Conservation (phyloP, 768 basidiomycete species). For the Calocera cornea region DNA sequence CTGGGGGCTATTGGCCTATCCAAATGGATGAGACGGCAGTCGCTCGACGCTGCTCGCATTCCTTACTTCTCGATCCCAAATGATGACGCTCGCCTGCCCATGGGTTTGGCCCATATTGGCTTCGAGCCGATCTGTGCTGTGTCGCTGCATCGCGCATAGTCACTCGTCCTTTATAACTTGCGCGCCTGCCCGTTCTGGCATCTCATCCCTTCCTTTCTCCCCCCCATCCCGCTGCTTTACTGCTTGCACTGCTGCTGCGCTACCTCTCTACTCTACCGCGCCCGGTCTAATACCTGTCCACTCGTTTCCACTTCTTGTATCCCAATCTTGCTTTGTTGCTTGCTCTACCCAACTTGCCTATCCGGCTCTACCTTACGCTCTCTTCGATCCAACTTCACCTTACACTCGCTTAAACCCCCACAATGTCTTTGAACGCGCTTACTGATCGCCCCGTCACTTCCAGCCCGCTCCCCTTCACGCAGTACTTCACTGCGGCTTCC, state of each 20-base stretch:
- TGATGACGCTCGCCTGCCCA: not conserved
- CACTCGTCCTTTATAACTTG: not conserved
- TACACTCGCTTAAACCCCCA: slow-evolving; percentile 4
- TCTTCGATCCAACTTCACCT: slow-evolving; percentile 5
- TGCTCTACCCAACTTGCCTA: slow-evolving; percentile 1
- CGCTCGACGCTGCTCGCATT: not conserved
- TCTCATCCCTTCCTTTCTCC: not conserved
- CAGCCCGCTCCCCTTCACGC: slow-evolving; percentile 7
- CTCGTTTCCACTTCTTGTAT: slow-evolving; percentile 4
- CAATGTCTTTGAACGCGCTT: slow-evolving; percentile 2
- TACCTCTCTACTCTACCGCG: not conserved
- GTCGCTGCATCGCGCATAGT: not conserved
- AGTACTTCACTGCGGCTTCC: not conserved
- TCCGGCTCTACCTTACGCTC: slow-evolving; percentile 1
- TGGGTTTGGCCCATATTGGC: not conserved
- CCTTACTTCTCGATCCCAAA: not conserved
- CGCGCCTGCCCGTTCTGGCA: not conserved
- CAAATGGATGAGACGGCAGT: slow-evolving; percentile 2
- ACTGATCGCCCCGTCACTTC: slow-evolving; percentile 8
- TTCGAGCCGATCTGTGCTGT: not conserved
- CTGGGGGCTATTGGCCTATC: not conserved
- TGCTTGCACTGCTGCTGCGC: slow-evolving; percentile 3
- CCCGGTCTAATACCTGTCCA: slow-evolving; percentile 1
- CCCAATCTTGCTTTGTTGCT: slow-evolving; percentile 4
- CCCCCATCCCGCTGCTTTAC: not conserved